Base-by-base conservation (phyloP, 2,329 filamentous ascomycete genomes). In the Hypoxylon sp. region DNA sequence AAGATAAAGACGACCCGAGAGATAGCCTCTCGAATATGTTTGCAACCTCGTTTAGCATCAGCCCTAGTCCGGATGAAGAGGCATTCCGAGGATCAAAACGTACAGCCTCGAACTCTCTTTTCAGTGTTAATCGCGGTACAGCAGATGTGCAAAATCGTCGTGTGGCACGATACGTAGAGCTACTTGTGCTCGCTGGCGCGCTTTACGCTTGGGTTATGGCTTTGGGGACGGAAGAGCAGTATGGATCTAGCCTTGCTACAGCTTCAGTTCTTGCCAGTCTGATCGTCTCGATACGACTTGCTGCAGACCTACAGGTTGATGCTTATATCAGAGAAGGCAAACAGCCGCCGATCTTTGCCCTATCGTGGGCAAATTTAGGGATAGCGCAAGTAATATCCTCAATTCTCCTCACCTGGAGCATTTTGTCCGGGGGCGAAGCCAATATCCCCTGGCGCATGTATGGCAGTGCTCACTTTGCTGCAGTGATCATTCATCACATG, bases 21-120 rank as follows among this genome's bases (percentile, higher is more conserved):
- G 78, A 79, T 33, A 67, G 69, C 24, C 71, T 79, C 14, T 78
- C 77, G 13, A 77, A 67, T 51, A 76, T 79, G 73, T 78, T 79
- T 64, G 77, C 74, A 6, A 74, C 54, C 46, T 78, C 77, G 3
- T 79, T 79, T 47, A 79, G 73, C 53, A 73, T 79, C 29, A 78
- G 75, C 55, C 77, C 77, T 24, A 64, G 63, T 44, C 76, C 76
- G 46, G 77, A 78, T 31, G 74, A 75, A 14, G 67, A 65, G 22
- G 55, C 37, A 46, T 66, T 60, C 9, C 62, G 68, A 9, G 51
- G 47, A 4, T 22, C 52, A 10, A 68, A 61, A 50, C 39, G 50
- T 1, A 47, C 22, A 22, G 35, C 47, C 19, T 51, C 44, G 24
- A 47, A 35, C 29, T 48, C 63, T 22, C 13, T 65, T 5, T 58